phyloP scores from a whole-genome alignment of 23 red algal species.

The Chondrus crispus region DNA sequence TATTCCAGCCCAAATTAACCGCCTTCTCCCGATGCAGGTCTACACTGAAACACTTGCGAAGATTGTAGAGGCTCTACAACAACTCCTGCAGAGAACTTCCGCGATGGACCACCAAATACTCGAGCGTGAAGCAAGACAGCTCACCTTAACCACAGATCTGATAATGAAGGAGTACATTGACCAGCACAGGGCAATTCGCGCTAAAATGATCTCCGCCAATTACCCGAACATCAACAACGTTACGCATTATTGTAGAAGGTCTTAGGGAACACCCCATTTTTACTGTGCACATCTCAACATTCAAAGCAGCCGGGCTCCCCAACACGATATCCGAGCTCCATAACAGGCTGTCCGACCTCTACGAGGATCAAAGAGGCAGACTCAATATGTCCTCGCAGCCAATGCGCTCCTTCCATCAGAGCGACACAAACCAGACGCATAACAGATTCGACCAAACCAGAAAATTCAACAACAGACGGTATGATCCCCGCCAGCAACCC shows the following conservation, averaged over 20 bases:
- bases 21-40: background rate
- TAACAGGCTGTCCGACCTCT: no score
- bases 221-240: background rate
- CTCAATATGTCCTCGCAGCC: no score
- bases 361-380: no score
- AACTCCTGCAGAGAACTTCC: background rate
- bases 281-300: no score
- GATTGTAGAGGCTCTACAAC: background rate
- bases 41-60: background rate
- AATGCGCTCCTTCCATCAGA: no score
- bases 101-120: background rate
- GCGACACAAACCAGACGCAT: no score
- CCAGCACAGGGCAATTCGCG: background rate
- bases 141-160: background rate
- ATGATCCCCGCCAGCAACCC: no score
- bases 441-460: no score
- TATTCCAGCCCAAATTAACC: background rate
- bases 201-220: background rate
- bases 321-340: no score
- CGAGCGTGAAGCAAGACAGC: background rate
- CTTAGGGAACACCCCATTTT: background rate
- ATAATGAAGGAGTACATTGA: background rate
- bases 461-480: no score
- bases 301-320: no score
- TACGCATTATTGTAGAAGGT: background rate